phyloP scores from a whole-genome alignment of 1,139 yeast species.

The Suhomyces bokatorum region DNA sequence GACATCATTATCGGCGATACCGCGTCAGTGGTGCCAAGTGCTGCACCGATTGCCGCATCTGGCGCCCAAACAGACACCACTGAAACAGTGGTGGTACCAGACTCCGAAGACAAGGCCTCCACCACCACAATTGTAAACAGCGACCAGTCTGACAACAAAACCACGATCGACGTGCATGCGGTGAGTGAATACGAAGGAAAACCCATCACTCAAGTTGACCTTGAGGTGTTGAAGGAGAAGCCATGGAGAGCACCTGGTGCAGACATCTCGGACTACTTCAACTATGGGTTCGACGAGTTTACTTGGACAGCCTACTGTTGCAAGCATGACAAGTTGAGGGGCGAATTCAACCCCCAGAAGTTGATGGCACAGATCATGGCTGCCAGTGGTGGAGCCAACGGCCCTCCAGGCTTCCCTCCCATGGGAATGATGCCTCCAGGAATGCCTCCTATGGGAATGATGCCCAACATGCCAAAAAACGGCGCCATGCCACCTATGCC shows the following conservation, averaged over 20 bases:
- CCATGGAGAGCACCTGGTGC: constrained; percentile 99
- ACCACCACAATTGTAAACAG: constrained; percentile 38
- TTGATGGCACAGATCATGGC: constrained; percentile 48
- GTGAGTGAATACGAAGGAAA: constrained; percentile 81
- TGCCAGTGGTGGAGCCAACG: constrained; percentile 17
- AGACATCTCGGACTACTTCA: constrained; percentile 89
- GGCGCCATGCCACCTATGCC: constrained; percentile 23
- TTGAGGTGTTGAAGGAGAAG: constrained; percentile 83
- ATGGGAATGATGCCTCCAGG: constrained; percentile 24
- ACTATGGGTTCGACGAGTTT: constrained; percentile 93
- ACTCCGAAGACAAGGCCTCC: constrained; percentile 33
- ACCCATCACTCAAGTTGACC: constrained; percentile 80
- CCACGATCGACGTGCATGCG: constrained; percentile 68
- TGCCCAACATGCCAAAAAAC: constrained; percentile 29
- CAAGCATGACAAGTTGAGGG: constrained; percentile 80
- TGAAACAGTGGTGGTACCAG: constrained; percentile 9
- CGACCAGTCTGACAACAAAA: constrained; percentile 32
- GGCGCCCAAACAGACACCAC: constrained; percentile 25
- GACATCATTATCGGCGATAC: constrained; percentile 38
- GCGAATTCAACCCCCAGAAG: constrained; percentile 70
- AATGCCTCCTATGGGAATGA: constrained; percentile 34
- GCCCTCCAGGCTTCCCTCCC: constrained; percentile 24
- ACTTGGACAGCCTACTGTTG: constrained; percentile 94
- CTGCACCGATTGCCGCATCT: constrained; percentile 20
- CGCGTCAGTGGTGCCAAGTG: constrained; percentile 24